Evolutionary conservation across 2,329 filamentous ascomycete species (phyloP).

Genomic region (Chrysoporthe cubensis): DNA sequence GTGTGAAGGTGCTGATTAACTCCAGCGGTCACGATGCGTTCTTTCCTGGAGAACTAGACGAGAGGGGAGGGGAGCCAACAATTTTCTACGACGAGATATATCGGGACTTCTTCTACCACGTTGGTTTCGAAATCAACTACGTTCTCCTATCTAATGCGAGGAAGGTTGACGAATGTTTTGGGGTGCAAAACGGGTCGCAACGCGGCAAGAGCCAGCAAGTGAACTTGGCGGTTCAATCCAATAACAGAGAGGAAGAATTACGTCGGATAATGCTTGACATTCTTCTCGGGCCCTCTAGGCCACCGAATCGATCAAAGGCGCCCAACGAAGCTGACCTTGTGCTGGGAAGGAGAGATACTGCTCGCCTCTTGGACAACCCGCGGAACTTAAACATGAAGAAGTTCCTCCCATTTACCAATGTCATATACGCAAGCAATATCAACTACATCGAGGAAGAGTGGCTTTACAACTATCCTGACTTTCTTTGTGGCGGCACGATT

Average conservation of each 20-base stretch:
- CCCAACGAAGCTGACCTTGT: not conserved
- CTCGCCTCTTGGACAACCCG: not conserved
- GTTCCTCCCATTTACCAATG: conserved; percentile 16
- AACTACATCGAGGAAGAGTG: conserved; percentile 30
- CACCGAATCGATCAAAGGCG: no score
- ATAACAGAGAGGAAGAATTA: not conserved
- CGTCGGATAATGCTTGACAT: not conserved
- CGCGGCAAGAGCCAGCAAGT: not conserved
- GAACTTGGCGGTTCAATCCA: not conserved
- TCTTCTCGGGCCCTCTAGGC: not conserved
- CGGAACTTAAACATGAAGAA: conserved; percentile 21
- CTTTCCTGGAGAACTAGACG: not conserved
- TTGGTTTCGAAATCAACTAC: conserved; percentile 6
- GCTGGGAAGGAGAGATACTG: not conserved
- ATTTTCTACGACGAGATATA: not conserved
- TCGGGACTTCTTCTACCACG: conserved; percentile 16
- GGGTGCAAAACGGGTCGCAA: no score
- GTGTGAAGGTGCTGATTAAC: not conserved
- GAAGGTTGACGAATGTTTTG: not conserved
- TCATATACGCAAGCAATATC: conserved; percentile 26
- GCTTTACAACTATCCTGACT: conserved; percentile 31
- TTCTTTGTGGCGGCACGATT: conserved; percentile 7
- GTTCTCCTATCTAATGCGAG: conserved; percentile 12
- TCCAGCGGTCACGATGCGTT: conserved; percentile 9
- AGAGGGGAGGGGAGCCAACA: not conserved